Conservation (phyloP, 495 filamentous ascomycete genomes). For the Lasiosphaeriaceae sp. region DNA sequence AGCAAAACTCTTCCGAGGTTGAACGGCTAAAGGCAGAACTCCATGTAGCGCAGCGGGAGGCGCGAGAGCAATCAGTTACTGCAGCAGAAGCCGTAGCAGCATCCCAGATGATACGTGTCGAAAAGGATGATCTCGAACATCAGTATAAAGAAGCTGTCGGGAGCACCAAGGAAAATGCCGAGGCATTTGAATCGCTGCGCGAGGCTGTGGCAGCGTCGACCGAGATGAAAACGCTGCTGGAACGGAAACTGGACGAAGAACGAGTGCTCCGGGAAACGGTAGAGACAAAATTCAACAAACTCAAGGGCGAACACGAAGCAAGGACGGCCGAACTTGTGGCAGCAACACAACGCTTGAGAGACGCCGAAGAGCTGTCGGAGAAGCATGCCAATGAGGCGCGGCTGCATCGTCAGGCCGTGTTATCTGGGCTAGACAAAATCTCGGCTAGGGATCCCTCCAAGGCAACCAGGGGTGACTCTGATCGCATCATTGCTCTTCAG, state of each 20-base stretch:
- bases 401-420: constrained; percentile 77
- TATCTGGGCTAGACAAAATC: constrained; percentile 76
- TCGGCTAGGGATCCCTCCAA: constrained; percentile 47
- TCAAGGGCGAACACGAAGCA: constrained; percentile 83
- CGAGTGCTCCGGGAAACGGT: constrained; percentile 66
- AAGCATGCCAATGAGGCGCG: constrained; percentile 82
- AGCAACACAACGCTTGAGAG: constrained; percentile 66
- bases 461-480: constrained; percentile 56
- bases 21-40: constrained; percentile 82
- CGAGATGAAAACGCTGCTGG: constrained; percentile 68
- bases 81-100: constrained; percentile 71
- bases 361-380: constrained; percentile 89
- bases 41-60: constrained; percentile 67
- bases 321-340: constrained; percentile 75
- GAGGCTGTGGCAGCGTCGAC: constrained; percentile 75
- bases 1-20: constrained; percentile 73
- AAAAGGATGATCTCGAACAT: constrained; percentile 75
- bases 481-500: constrained; percentile 74
- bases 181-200: constrained; percentile 68
- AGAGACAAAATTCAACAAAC: constrained; percentile 73
- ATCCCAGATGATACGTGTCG: constrained; percentile 68
- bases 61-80: constrained; percentile 72
- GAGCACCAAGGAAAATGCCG: constrained; percentile 65
- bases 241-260: constrained; percentile 83
- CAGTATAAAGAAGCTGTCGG: constrained; percentile 64